phyloP scores from a whole-genome alignment of 2,329 filamentous ascomycete genomes.

The Alternaria angustiovoidea region DNA sequence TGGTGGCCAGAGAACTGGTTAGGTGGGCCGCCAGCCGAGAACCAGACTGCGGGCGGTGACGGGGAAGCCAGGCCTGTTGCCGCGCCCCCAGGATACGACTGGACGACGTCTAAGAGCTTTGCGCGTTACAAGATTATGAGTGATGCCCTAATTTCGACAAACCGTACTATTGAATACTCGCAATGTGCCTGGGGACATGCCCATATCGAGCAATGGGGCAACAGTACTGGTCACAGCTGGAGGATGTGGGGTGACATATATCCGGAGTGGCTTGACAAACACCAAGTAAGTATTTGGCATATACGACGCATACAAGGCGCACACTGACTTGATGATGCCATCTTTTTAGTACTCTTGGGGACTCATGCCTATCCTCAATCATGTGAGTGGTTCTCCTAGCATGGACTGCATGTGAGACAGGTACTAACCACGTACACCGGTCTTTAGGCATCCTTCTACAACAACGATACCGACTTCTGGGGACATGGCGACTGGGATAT shows the following conservation, averaged over 20 bases:
- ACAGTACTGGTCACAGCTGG: conserved; percentile 44
- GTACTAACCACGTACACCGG: background rate
- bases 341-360: conserved; percentile 14
- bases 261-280: conserved; percentile 24
- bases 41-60: conserved; percentile 35
- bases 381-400: background rate
- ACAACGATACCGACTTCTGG: conserved; percentile 30
- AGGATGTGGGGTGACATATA: conserved; percentile 38
- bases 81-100: conserved; percentile 61
- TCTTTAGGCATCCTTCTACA: conserved; percentile 25
- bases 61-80: conserved; percentile 39
- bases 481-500: conserved; percentile 38
- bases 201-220: conserved; percentile 44
- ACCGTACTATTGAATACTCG: conserved; percentile 45
- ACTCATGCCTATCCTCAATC: conserved; percentile 31
- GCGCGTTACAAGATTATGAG: conserved; percentile 57
- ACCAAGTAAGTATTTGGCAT: background rate
- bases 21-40: conserved; percentile 52
- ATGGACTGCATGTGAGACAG: background rate
- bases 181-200: conserved; percentile 48
- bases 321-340: background rate
- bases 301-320: background rate
- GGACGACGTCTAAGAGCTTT: conserved; percentile 57
- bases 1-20: conserved; percentile 53
- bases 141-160: conserved; percentile 56